Base-by-base conservation (phyloP, 495 filamentous ascomycete genomes). In the Aspergillus haitiensis region DNA sequence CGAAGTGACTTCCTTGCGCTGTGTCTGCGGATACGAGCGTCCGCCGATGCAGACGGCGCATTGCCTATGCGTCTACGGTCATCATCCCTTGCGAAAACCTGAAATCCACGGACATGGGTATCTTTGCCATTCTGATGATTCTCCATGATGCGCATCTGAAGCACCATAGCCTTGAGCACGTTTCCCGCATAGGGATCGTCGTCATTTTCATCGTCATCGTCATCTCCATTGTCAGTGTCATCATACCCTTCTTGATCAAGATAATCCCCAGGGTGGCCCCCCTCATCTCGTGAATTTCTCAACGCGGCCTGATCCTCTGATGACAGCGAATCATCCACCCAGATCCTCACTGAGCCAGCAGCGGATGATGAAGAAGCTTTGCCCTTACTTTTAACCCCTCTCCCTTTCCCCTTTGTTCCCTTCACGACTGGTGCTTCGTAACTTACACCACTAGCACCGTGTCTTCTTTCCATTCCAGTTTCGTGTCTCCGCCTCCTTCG, bases 41-140 rank as follows among this genome's bases (percentile, higher is more conserved):
- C 72, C 31, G 72, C 72, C 35, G 74, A 75, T 44, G 75, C 75
- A 59, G 74, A 73, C 13, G 74, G 71, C 13, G 70, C 76, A 63
- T 64, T 67, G 13, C 59, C 70, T 35, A 71, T 56, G 1, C 70
- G 69, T 0, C 70, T 66, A 0, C 72, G 69, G 36, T 64, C 71
- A 47, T 84, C 81, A 62, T 97, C 92, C 44, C 81, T 74, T 6
- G 90, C 90, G 70, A 91, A 98, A 31, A 98, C 85, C 80, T 97
- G 93, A 70, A 98, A 81, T 0, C 91, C 93, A 39, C 94, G 86
- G 42, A 98, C 85, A 81, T 98, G 94, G 4, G 94, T 98, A 71
- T 98, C 94, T 70, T 98, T 98, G 56, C 94, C 94, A 72, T 98
- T 98, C 78, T 98, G 94, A 74, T 98, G 94, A 65, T 98, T 98